These are phyloP conservation scores for Kandelia obovata DNA, from an alignment of 345 rosid species.

Conservation along the genomic window DNA sequence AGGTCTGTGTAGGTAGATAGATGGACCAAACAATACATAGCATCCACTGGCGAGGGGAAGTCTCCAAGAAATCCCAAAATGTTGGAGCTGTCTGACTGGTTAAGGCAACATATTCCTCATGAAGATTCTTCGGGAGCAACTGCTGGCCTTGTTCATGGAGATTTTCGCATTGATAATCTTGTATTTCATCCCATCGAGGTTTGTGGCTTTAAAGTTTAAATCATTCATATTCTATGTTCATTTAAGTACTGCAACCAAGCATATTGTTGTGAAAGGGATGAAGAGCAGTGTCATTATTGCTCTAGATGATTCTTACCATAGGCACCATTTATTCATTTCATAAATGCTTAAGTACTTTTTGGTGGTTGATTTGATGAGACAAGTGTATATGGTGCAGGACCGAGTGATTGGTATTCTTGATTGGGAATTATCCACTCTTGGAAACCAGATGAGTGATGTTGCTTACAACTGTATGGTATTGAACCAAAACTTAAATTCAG, in stretches of 20 bases:
- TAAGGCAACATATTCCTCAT: constrained; percentile 54
- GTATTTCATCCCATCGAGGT: constrained; percentile 93
- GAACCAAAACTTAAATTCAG: constrained; percentile 14
- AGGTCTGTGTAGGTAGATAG: constrained; percentile 60
- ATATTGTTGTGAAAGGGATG: neutral
- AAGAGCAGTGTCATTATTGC: neutral
- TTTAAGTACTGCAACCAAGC: neutral
- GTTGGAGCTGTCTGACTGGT: constrained; percentile 72
- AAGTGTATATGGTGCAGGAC: constrained; percentile 53
- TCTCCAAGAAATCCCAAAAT: constrained; percentile 72
- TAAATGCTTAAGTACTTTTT: neutral
- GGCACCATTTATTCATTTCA: too few species aligned
- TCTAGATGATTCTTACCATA: neutral
- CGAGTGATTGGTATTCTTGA: constrained; percentile 87
- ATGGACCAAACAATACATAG: constrained; percentile 85
- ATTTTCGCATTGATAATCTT: constrained; percentile 87
- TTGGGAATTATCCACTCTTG: constrained; percentile 96
- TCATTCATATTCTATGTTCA: neutral
- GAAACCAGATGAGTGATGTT: constrained; percentile 95
- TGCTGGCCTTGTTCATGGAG: constrained; percentile 89
- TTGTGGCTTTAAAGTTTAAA: constrained; percentile 11
- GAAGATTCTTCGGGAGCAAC: constrained; percentile 76
- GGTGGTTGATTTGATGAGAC: neutral
- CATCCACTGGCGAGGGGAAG: constrained; percentile 78
- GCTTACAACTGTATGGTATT: constrained; percentile 82